These are phyloP conservation scores for Hypoxylon sp. DNA, from an alignment of 2,329 filamentous ascomycete genomes.

Conservation along the genomic window DNA sequence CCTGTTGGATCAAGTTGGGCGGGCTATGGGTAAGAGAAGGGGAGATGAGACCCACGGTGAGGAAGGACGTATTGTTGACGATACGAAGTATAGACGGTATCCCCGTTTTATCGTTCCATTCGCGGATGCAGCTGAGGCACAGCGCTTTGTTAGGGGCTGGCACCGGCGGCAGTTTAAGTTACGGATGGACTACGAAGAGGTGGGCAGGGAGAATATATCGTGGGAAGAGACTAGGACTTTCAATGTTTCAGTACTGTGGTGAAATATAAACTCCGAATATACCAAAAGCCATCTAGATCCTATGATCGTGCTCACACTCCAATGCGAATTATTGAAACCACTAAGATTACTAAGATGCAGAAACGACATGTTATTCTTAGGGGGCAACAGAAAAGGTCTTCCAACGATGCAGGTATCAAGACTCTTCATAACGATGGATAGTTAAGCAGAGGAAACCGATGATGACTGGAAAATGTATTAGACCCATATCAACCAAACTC, in stretches of 20 bases:
- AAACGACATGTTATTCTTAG: conserved; percentile 19
- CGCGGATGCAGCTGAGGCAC: conserved; percentile 67
- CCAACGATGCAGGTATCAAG: conserved; percentile 20
- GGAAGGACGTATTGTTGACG: conserved; percentile 16
- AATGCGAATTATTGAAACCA: background rate
- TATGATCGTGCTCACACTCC: background rate
- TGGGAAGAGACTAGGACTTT: conserved; percentile 52
- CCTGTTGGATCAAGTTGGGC: conserved; percentile 25
- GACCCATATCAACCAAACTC: conserved; percentile 64
- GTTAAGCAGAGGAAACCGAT: conserved; percentile 29
- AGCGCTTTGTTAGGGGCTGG: conserved; percentile 64
- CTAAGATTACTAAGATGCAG: background rate
- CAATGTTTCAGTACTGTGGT: conserved; percentile 53
- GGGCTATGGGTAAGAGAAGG: background rate
- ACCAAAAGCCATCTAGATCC: background rate
- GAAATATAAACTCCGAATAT: conserved; percentile 24
- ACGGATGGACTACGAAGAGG: conserved; percentile 37
- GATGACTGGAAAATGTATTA: conserved; percentile 59
- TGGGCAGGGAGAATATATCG: conserved; percentile 24
- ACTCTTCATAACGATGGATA: conserved; percentile 22
- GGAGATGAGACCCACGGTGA: background rate
- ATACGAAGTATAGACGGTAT: conserved; percentile 57
- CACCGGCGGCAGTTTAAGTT: conserved; percentile 58
- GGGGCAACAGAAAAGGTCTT: conserved; percentile 9
- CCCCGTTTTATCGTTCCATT: conserved; percentile 70